Base-by-base conservation (phyloP, 2,329 filamentous ascomycete genomes). In the Tolypocladium tropicale region DNA sequence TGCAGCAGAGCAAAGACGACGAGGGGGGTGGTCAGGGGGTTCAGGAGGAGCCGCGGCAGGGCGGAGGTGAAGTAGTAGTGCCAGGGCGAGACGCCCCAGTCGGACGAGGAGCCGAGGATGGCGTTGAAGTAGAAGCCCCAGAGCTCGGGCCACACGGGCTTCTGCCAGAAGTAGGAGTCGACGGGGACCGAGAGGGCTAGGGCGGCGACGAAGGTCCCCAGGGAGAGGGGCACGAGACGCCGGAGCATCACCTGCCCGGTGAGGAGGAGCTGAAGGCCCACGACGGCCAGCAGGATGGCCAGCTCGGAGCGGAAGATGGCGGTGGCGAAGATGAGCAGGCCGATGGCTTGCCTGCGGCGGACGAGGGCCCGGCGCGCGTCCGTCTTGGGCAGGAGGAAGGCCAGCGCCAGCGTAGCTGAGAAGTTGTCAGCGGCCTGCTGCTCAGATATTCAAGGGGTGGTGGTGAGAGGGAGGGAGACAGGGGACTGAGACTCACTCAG, bases 91-190 rank as follows among this genome's bases (percentile, higher is more conserved):
- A 86, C 86, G 36, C 94, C 94, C 94, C 94, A 99, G 61, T 88
- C 82, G 4, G 88, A 86, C 0, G 92, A 89, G 57, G 89, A 86
- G 25, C 91, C 90, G 55, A 88, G 80, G 53, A 97, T 73, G 55
- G 90, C 91, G 70, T 99, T 99, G 78, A 88, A 97, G 70, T 89
- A 85, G 74, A 99, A 97, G 2, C 84, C 91, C 63, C 82, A 83
- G 58, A 95, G 83, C 70, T 99, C 94, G 1, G 94, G 92, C 94
- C 94, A 99, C 33, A 95, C 72, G 1, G 80, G 80, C 58, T 81
- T 82, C 66, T 93, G 90, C 94, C 93, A 99, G 74, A 97, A 95
- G 74, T 91, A 93, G 1, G 89, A 93, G 76, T 99, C 94, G 36
- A 96, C 71, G 2, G 84, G 79, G 16, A 96, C 77, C 0, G 91